Evolutionary conservation across 352 stramenopile species (phyloP).

Genomic region (Globisporangium orthogonon): DNA sequence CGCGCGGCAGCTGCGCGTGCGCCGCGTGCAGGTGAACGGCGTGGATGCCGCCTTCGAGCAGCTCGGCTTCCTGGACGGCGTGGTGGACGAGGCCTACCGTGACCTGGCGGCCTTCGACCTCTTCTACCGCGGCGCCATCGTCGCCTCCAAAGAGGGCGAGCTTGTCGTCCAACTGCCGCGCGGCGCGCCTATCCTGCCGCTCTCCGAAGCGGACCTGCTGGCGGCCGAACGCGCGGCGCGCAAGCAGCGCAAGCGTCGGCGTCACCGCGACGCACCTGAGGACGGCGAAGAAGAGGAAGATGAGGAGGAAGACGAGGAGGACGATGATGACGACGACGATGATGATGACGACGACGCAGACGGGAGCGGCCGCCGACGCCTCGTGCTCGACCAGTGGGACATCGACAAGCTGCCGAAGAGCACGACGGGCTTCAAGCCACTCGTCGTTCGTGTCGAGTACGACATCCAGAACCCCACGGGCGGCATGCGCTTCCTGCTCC

Average conservation of each 20-base stretch:
- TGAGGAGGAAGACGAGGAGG: slow-evolving; percentile 34
- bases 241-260: slow-evolving; percentile 12
- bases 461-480: slow-evolving; percentile 60
- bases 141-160: slow-evolving; percentile 80
- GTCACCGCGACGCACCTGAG: not conserved
- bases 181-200: slow-evolving; percentile 44
- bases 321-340: slow-evolving; percentile 24
- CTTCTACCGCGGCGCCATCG: slow-evolving; percentile 80
- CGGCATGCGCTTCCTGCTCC: slow-evolving; percentile 67
- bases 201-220: slow-evolving; percentile 19
- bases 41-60: slow-evolving; percentile 63
- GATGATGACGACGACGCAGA: slow-evolving; percentile 35
- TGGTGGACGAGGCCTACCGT: slow-evolving; percentile 75
- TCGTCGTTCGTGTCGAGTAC: slow-evolving; percentile 76
- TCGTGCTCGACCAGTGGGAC: slow-evolving; percentile 63
- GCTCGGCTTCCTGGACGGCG: slow-evolving; percentile 66
- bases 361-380: slow-evolving; percentile 26
- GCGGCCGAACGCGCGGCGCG: slow-evolving; percentile 9
- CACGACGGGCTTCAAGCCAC: slow-evolving; percentile 59
- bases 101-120: slow-evolving; percentile 79
- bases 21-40: slow-evolving; percentile 47
- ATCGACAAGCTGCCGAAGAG: slow-evolving; percentile 60
- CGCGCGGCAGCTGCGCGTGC: slow-evolving; percentile 64
- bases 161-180: slow-evolving; percentile 68
- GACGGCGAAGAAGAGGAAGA: slow-evolving; percentile 15